Evolutionary conservation across 768 basidiomycete genomes (phyloP), one percentile per base, ranked within the genome.

Genomic region (Naganishia friedmannii): DNA sequence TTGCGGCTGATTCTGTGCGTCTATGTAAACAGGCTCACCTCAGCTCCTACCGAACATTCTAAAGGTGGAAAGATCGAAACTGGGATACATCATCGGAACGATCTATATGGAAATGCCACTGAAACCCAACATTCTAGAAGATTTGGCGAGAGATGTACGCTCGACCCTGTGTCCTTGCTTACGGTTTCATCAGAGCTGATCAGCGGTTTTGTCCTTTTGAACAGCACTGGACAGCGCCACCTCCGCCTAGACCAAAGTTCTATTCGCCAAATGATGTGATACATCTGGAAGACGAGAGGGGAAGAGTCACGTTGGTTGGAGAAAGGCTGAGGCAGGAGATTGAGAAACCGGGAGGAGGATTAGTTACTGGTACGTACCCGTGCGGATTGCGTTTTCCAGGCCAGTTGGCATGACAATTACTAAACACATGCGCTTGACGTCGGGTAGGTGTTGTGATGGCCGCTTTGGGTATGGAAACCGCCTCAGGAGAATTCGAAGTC

Each of bases 91-190:
- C 71, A 84, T 96, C 66, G 96, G 96, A 3, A 99, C 96, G 0
- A 88, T 97, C 7, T 99, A 97, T 80, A 89, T 98, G 88, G 93
- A 99, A 71, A 99, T 99, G 96, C 92, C 93, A 10, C 84, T 98
- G 65, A 99, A 99, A 77, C 95, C 95, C 0, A 98, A 97, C 77
- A 91, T 99, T n/a, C 85, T 99, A 72, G 90, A 93, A 75, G 96
- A 99, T 73, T 86, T 98, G 73, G 92, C 89, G 28, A 86, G 91
- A 79, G 93, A 99, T 75, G 96, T 97, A 77, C 34, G 31, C 31
- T 12, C 46, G 19, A 21, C 6, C n/a, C 2, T 17, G 23, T 21
- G 39, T 45, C 21, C 32, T 65, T 29, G 26, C 54, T 21, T 32
- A 29, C 65, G 45, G 17, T 17, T 46, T 17, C 54, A 42, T 63